A percentile compares a stretch with the other conserved stretches of the same genome.
Conservation (phyloP, 163 green algal species). For the Chlamydomonas reinhardtii region DNA sequence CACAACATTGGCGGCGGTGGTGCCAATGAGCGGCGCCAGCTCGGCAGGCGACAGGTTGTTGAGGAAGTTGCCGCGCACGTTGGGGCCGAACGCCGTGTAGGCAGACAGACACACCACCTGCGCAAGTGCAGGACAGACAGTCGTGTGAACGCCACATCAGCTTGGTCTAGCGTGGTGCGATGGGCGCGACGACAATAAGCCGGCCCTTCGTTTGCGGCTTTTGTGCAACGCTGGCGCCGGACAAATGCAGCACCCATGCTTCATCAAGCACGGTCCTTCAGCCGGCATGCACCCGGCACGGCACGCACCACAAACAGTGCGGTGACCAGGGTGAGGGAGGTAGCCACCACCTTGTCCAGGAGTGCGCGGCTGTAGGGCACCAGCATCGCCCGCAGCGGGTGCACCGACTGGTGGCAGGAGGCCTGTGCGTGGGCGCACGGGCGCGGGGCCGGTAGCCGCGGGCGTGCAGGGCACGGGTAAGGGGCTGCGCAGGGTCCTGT, state of each 20-base stretch:
- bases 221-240: no score
- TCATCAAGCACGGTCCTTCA: no score
- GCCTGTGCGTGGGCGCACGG: background rate
- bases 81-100: conserved; percentile 26
- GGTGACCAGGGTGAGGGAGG: conserved; percentile 21
- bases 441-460: no score
- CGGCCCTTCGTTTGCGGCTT: no score
- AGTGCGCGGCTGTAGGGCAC: conserved; percentile 23
- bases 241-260: no score
- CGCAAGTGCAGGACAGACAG: no score
- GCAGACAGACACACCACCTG: background rate
- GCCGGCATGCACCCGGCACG: no score
- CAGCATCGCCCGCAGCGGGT: conserved; percentile 42
- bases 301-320: conserved; percentile 15
- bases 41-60: conserved; percentile 29
- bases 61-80: conserved; percentile 38
- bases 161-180: no score
- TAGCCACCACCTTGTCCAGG: conserved; percentile 26
- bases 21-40: conserved; percentile 19
- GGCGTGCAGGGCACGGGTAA: no score
- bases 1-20: background rate
- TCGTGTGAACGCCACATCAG: no score
- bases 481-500: no score
- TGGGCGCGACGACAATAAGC: no score
- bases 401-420: conserved; percentile 48